Evolutionary conservation across 2,329 filamentous ascomycete genomes (phyloP).

Genomic region (Huntiella bhutanensis): DNA sequence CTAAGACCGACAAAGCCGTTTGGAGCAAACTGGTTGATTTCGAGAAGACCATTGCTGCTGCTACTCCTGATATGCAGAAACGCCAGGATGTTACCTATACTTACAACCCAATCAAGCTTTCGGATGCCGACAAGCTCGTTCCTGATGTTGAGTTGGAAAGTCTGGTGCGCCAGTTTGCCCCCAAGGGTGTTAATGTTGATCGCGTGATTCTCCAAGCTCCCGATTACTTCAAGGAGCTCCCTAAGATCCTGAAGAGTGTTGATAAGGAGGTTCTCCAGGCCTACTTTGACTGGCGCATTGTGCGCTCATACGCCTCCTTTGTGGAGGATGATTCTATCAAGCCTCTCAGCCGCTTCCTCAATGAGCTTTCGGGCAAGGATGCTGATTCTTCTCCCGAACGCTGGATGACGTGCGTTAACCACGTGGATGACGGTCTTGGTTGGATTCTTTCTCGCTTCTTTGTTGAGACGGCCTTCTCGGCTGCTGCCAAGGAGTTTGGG

Average conservation of each 20-base stretch:
- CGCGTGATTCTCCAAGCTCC: constrained; percentile 41
- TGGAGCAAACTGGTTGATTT: constrained; percentile 31
- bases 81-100: constrained; percentile 44
- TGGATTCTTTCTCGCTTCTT: constrained; percentile 58
- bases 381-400: constrained; percentile 42
- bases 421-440: constrained; percentile 37
- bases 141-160: constrained; percentile 36
- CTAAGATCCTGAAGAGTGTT: constrained; percentile 33
- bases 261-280: constrained; percentile 35
- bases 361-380: constrained; percentile 41
- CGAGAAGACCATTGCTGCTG: constrained; percentile 40
- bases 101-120: constrained; percentile 43
- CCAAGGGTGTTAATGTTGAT: constrained; percentile 17
- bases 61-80: constrained; percentile 38
- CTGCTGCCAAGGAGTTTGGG: constrained; percentile 45
- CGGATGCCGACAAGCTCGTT: constrained; percentile 33
- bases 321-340: constrained; percentile 41
- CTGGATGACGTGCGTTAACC: constrained; percentile 44
- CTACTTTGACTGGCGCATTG: constrained; percentile 47
- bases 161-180: constrained; percentile 30
- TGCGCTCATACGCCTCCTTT: constrained; percentile 30
- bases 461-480: constrained; percentile 47
- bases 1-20: constrained; percentile 19
- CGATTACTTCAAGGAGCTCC: constrained; percentile 38
- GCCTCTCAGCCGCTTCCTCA: constrained; percentile 40